Evolutionary conservation across 164 flowering plant genomes (phyloP), one percentile per base, ranked within the genome.

Genomic region (Buxus sempervirens): DNA sequence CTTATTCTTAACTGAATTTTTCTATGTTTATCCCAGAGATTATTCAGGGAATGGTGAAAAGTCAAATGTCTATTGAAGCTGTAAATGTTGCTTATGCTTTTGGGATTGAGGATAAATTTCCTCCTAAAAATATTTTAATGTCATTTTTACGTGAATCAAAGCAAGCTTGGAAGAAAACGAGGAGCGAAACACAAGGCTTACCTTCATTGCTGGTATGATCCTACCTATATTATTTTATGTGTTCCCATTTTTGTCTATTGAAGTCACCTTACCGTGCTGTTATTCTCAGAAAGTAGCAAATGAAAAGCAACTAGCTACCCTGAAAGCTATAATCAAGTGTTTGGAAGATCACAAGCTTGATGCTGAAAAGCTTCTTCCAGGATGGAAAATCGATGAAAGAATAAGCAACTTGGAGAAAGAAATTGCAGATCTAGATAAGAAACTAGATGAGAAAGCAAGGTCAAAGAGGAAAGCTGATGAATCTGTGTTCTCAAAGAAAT

Each of bases 51-150:
- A 76, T 78, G 84, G 58, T 79, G 53, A 84, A 78, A 72, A 71
- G 59, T 24, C 74, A 75, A 53, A 76, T 76, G 82, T 64, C 60
- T 63, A 69, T 76, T 53, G 82, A 78, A 72, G 88, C 88, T 66
- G 69, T 80, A 66, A 79, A 78, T 65, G 24, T 82, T 60, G 74
- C 67, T 25, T 74, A 27, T 67, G 68, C 77, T 42, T 80, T 84
- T 68, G 88, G 84, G 23, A 38, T 86, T 20, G 79, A 82, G 73
- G 84, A 82, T 57, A 80, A 74, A 73, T 77, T 80, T 45, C 64
- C 77, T 21, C 79, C 82, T 58, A 68, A 66, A 54, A 57, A 62
- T 27, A 68, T 84, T 68, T 59, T 86, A 75, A 62, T 68, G 48
- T 58, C 78, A 55, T 78, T 70, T 67, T 56, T 86, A 58, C 71